Percentiles rank a stretch among this genome's conserved stretches.
These are phyloP conservation scores for Globisporangium perplexum DNA, from an alignment of 352 stramenopile species.

Conservation along the genomic window DNA sequence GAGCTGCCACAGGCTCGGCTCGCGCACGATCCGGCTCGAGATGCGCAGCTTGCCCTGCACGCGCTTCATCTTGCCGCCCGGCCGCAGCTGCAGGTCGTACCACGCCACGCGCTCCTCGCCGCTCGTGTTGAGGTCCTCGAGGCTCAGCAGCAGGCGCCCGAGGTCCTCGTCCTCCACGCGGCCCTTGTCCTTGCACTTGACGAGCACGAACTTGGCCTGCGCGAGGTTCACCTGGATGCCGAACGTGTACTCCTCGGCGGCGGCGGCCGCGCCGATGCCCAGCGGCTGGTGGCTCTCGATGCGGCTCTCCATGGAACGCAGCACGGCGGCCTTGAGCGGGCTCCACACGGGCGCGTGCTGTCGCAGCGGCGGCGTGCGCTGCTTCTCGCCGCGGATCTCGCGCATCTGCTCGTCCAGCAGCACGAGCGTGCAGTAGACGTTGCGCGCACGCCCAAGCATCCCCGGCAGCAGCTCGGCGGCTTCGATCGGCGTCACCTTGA, in stretches of 20 bases:
- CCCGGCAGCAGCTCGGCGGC: conserved; percentile 58
- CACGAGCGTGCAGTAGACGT: conserved; percentile 81
- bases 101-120: conserved; percentile 77
- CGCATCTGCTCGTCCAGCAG: conserved; percentile 78
- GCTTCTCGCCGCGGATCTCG: conserved; percentile 86
- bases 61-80: conserved; percentile 80
- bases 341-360: conserved; percentile 73
- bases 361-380: conserved; percentile 65
- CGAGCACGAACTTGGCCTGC: conserved; percentile 74
- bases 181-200: conserved; percentile 88
- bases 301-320: conserved; percentile 72
- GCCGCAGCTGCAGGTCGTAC: conserved; percentile 82
- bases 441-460: conserved; percentile 50
- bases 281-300: conserved; percentile 82
- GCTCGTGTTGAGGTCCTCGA: conserved; percentile 82
- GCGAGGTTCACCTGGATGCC: conserved; percentile 70
- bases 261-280: conserved; percentile 74
- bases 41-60: conserved; percentile 80
- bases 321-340: conserved; percentile 71
- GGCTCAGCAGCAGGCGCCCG: conserved; percentile 64
- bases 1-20: conserved; percentile 79
- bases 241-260: conserved; percentile 85
- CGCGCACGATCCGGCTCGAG: conserved; percentile 79
- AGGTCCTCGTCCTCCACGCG: conserved; percentile 80
- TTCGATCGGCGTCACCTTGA: conserved; percentile 86